Evolutionary conservation across 768 basidiomycete genomes (phyloP), one percentile per base, ranked within the genome.

Genomic region (Tulasnella sp.): DNA sequence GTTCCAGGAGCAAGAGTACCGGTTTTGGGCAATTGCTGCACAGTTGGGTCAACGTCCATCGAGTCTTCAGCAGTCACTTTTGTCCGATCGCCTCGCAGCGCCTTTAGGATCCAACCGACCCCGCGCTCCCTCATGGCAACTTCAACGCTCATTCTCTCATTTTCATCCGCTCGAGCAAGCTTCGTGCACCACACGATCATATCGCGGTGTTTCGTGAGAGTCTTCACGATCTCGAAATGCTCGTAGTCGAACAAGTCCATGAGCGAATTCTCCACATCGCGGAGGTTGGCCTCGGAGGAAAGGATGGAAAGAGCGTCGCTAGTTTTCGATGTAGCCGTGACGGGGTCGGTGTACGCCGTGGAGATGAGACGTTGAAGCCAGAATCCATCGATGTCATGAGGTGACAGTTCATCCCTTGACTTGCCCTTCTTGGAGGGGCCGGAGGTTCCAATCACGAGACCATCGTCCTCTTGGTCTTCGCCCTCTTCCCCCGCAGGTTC

Each of bases 81-180:
- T 14, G 72, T 63, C 4, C 92, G 83, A 76, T 93, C 94, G 2
- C 95, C 94, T 4, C 88, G 85, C 3, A 98, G 84, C 74, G 94
- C 94, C 71, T 92, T 87, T 68, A 96, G 78, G 79, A 99, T 98
- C 95, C 95, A 98, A 0, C 94, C 95, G 11, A 95, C 86, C 16
- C 93, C 94, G 81, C 93, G 96, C 83, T 98, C 96, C 62, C 96
- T 85, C 97, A 99, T 99, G 0, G 94, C 94, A 3, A 98, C 96
- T 80, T 98, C 96, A 42, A 97, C 87, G 77, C 98, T 93, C 52
- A 95, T 87, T 62, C 90, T 87, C 79, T 94, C 93, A 62, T 98
- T 90, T 0, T 91, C 91, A 76, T 90, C 88, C 69, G 90, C 90
- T 32, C 96, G 87, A 80, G 94, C 91, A 66, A 98, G 86, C 81